phyloP scores from a whole-genome alignment of 2,329 filamentous ascomycete genomes.

The Cercospora nicotianae region DNA sequence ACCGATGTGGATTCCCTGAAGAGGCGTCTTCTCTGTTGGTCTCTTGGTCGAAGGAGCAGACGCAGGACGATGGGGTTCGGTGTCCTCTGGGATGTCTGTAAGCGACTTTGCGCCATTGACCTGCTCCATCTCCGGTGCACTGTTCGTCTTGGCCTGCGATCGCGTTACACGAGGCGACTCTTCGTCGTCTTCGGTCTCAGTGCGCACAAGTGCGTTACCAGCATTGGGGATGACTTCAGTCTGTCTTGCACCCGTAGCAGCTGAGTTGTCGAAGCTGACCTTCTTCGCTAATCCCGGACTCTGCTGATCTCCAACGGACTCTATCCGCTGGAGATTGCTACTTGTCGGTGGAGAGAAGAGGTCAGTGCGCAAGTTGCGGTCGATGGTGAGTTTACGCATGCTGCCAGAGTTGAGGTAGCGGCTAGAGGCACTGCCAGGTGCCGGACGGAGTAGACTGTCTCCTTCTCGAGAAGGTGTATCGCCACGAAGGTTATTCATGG shows the following conservation, averaged over 20 bases:
- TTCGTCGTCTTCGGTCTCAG: constrained; percentile 51
- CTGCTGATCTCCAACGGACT: constrained; percentile 37
- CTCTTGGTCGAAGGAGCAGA: constrained; percentile 30
- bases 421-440: constrained; percentile 55
- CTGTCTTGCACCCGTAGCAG: constrained; percentile 42
- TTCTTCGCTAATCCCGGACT: constrained; percentile 63
- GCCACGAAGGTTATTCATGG: constrained; percentile 79
- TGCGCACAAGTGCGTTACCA: constrained; percentile 52
- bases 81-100: constrained; percentile 74
- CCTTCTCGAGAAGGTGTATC: constrained; percentile 65
- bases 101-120: constrained; percentile 54
- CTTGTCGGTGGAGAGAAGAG: constrained; percentile 48
- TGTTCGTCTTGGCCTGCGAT: constrained; percentile 41
- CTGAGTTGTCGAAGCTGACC: constrained; percentile 82
- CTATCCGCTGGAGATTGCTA: constrained; percentile 23
- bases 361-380: constrained; percentile 76
- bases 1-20: constrained; percentile 51
- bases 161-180: constrained; percentile 46
- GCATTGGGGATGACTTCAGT: constrained; percentile 39
- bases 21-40: constrained; percentile 20
- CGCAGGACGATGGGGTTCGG: constrained; percentile 39
- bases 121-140: constrained; percentile 65
- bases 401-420: constrained; percentile 68
- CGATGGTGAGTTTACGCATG: constrained; percentile 90
- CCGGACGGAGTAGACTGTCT: constrained; percentile 81